Percentiles rank a stretch among this genome's conserved stretches.
Evolutionary conservation across 2,329 filamentous ascomycete genomes (phyloP).

Genomic region (Penicillium italicum): DNA sequence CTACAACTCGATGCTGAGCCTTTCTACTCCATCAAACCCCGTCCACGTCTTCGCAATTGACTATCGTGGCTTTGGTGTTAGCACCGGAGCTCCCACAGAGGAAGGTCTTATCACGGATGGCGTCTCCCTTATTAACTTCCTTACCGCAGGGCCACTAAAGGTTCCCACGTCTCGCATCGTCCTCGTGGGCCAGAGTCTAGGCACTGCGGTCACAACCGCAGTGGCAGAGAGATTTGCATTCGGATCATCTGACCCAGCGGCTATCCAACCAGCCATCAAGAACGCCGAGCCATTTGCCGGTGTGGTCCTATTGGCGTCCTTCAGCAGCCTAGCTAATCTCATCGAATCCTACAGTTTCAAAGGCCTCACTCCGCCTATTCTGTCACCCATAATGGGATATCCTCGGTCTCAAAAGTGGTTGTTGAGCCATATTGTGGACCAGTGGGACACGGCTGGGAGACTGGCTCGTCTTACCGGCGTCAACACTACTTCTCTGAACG

Average conservation of each 20-base stretch:
- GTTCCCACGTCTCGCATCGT: constrained; percentile 71
- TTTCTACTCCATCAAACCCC: constrained; percentile 58
- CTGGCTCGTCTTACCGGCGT: constrained; percentile 48
- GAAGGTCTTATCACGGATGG: constrained; percentile 77
- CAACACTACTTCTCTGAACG: constrained; percentile 28
- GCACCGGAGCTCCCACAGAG: constrained; percentile 76
- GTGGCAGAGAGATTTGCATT: constrained; percentile 68
- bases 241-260: constrained; percentile 32
- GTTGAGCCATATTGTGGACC: constrained; percentile 65
- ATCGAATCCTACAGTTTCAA: constrained; percentile 73
- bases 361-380: constrained; percentile 69
- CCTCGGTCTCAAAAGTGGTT: constrained; percentile 62
- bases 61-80: constrained; percentile 83
- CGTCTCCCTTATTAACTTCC: constrained; percentile 66
- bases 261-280: constrained; percentile 42
- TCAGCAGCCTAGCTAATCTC: constrained; percentile 69
- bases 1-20: constrained; percentile 72
- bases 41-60: constrained; percentile 83
- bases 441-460: constrained; percentile 70
- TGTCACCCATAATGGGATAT: constrained; percentile 69
- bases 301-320: constrained; percentile 74
- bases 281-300: constrained; percentile 66
- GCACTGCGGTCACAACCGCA: constrained; percentile 76
- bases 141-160: constrained; percentile 54
- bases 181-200: constrained; percentile 80